These are phyloP conservation scores for Boletus rubescentipes DNA, from an alignment of 768 basidiomycete species.

Conservation along the genomic window DNA sequence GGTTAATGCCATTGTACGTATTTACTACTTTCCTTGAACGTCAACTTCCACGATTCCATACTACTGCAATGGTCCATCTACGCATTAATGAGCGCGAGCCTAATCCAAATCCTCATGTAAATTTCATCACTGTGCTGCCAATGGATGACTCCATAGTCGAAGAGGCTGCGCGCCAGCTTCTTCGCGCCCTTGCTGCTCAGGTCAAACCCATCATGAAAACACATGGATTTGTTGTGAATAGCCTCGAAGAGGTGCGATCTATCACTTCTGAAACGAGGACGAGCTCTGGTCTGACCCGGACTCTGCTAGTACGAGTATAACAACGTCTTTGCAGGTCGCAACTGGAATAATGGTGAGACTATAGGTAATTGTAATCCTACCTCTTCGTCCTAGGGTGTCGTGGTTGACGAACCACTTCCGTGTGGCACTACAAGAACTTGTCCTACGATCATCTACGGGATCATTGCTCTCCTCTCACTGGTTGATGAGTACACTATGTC, in stretches of 20 bases:
- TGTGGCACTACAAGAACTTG: slow-evolving; percentile 55
- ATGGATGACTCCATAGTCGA: slow-evolving; percentile 40
- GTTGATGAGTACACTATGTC: slow-evolving; percentile 77
- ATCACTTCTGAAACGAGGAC: neutral
- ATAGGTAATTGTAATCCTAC: slow-evolving; percentile 55
- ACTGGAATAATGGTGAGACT: slow-evolving; percentile 83
- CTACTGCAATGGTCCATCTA: slow-evolving; percentile 57
- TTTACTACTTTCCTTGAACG: neutral
- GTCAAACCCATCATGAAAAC: slow-evolving; percentile 81
- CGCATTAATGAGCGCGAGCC: slow-evolving; percentile 66
- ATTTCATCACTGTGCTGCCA: slow-evolving; percentile 69
- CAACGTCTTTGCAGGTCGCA: slow-evolving; percentile 74
- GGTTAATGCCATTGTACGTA: neutral
- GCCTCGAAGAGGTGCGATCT: slow-evolving; percentile 71
- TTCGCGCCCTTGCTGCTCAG: slow-evolving; percentile 80
- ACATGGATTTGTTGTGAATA: slow-evolving; percentile 74
- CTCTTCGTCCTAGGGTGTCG: neutral
- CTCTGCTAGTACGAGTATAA: slow-evolving; percentile 78
- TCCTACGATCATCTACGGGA: slow-evolving; percentile 62
- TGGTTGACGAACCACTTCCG: neutral
- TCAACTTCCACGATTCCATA: neutral
- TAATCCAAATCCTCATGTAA: slow-evolving; percentile 75
- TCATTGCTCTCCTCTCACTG: slow-evolving; percentile 61
- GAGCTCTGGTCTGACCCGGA: neutral
- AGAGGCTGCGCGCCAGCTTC: slow-evolving; percentile 67